Conservation (phyloP, 169 alveolate genomes). For the Eimeria brunetti region DNA sequence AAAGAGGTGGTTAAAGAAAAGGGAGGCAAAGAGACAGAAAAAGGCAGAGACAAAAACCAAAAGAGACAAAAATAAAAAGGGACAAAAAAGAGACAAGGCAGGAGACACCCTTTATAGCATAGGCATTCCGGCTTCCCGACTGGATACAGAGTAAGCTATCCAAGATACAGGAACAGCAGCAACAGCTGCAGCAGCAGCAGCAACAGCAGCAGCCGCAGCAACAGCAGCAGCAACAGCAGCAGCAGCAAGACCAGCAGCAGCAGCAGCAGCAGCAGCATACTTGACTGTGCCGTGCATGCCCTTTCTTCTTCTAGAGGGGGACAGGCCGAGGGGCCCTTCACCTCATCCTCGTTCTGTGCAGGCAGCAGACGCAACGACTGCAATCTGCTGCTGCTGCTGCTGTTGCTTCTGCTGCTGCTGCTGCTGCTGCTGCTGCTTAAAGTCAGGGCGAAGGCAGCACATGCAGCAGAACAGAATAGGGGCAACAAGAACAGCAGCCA, state of each 20-base stretch:
- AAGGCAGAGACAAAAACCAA: too few relatives aligned
- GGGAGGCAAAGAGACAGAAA: too few relatives aligned
- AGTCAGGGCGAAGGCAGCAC: not conserved
- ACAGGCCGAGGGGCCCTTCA: not conserved
- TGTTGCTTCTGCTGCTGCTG: not conserved
- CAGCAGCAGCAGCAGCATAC: too few relatives aligned
- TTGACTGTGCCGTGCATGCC: conserved; percentile 27
- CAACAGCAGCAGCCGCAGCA: not conserved
- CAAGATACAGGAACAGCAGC: not conserved
- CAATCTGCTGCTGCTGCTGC: not conserved
- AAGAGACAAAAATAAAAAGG: too few relatives aligned
- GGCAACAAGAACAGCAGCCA: not conserved
- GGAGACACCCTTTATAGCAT: too few relatives aligned
- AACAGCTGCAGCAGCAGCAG: not conserved
- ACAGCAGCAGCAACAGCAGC: not conserved
- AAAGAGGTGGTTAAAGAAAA: too few relatives aligned
- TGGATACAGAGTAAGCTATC: not conserved
- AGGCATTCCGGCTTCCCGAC: not conserved
- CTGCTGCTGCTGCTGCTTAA: not conserved
- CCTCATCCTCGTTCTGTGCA: not conserved
- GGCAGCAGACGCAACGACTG: not conserved
- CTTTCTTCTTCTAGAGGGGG: conserved; percentile 45
- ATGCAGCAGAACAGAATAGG: not conserved
- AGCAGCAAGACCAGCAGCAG: too few relatives aligned
- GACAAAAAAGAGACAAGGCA: too few relatives aligned